Evolutionary conservation across 495 filamentous ascomycete species (phyloP), one percentile per base, ranked within the genome.

Genomic region (Halenospora varia): DNA sequence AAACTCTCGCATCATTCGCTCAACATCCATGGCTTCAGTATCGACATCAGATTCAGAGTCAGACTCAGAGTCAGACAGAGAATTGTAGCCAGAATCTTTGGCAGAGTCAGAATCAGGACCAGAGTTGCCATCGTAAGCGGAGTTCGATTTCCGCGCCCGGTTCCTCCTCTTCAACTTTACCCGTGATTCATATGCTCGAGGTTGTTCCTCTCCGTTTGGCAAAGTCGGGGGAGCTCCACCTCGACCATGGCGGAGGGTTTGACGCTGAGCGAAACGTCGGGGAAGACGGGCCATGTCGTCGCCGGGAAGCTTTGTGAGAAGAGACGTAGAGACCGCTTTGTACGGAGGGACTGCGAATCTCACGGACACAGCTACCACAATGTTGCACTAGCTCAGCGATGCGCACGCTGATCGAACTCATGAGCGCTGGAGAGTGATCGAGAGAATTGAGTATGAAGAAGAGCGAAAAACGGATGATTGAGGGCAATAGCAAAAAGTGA

Each of bases 231-330:
- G 55, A 3, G 47, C n/a, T 51, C 22, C 18, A 50, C 20, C 18
- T 10, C 55, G 45, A 25, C 55, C 22, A 41, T 57, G 10, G 44
- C 26, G 17, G 40, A 57, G 55, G 49, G 45, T 20, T 51, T 51
- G 23, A 49, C 55, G 29, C 55, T 57, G 26, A 22, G 55, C 47
- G 25, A 51, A 19, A 57, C 55, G 55, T 49, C 55, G 55, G 42
- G 55, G 55, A 8, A 57, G 20, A 13, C 29, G 29, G 13, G 29
- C 4, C 29, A 35, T 35, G 4, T 13, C 13, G 29, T 13, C 13
- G 6, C 6, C 4, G 29, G 29, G 13, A 6, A 35, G 29, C 13
- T 35, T 13, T 35, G 29, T 35, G 13, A 35, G 29, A 13, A 35
- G 13, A 13, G 29, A 35, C 6, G 29, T 13, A 35, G 29, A 4